Conservation (phyloP, 2,329 filamentous ascomycete genomes). For the Curvularia sp. region DNA sequence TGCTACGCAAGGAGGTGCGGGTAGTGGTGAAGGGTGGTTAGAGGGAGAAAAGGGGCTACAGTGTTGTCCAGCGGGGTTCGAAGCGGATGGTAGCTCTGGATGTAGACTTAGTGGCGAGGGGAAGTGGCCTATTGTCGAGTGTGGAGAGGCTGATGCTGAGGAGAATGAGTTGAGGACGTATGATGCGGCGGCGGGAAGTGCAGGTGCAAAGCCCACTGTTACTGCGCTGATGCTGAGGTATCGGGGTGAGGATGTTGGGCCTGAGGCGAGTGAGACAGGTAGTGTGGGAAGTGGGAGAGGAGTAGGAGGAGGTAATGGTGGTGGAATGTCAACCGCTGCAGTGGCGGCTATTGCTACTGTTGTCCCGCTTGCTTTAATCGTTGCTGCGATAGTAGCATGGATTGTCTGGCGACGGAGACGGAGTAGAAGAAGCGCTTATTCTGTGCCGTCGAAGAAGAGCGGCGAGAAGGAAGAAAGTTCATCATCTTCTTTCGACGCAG, state of each 20-base stretch:
- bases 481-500: not conserved
- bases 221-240: slow-evolving; percentile 28
- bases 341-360: slow-evolving; percentile 90
- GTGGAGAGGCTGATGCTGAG: slow-evolving; percentile 33
- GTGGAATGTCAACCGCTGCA: slow-evolving; percentile 51
- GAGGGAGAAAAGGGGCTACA: slow-evolving; percentile 31
- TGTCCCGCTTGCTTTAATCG: slow-evolving; percentile 84
- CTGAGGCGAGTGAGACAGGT: not conserved
- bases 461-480: slow-evolving; percentile 11
- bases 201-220: slow-evolving; percentile 18
- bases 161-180: slow-evolving; percentile 27
- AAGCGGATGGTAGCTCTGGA: slow-evolving; percentile 18
- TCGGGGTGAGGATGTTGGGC: slow-evolving; percentile 19
- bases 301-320: slow-evolving; percentile 28
- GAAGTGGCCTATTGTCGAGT: slow-evolving; percentile 21
- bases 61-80: slow-evolving; percentile 35
- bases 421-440: slow-evolving; percentile 17
- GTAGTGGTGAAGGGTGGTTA: slow-evolving; percentile 15
- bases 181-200: slow-evolving; percentile 21
- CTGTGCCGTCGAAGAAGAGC: slow-evolving; percentile 4
- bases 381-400: slow-evolving; percentile 21
- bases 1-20: slow-evolving; percentile 25
- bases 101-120: slow-evolving; percentile 25
- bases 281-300: not conserved
- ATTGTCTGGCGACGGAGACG: slow-evolving; percentile 24